Base-by-base conservation (phyloP, 1,139 yeast genomes). In the Saccharomyces hybrid region DNA sequence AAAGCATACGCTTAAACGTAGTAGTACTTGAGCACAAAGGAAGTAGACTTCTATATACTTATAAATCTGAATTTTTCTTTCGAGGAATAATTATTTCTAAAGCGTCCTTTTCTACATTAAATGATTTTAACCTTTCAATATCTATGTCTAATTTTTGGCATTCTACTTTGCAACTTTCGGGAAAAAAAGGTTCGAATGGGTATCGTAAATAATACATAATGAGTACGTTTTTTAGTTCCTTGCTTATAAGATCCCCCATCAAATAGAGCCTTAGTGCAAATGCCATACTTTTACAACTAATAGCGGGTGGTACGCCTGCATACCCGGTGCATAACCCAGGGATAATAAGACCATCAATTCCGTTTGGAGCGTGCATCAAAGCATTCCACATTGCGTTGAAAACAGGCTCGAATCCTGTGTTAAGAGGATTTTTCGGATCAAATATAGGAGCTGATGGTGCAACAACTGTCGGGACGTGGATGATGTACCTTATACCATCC, bases 321-420 rank as follows among this genome's bases (percentile, higher is more conserved):
- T 71, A 76, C 1, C 83, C 84, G 0, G 83, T 76, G 4, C 80
- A 81, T 16, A 80, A 57, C 0, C 82, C 83, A 0, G 83, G 76
- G 2, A 79, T 55, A 7, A 79, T 64, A n/a, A 79, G 52, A 0
- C 70, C 66, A 48, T 69, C 67, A 5, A 69, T 64, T 8, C 58
- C 63, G 2, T 44, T 29, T 6, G 69, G 67, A 2, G 56, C 44
- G 26, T 52, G 51, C 38, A 65, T 57, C 46, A 78, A 58, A 2
- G 75, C 60, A 51, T 71, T 72, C 83, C 83, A 80, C 23, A 72
- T 71, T 48, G 76, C 72, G 59, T 79, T 77, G 61, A 78, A 79
- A 0, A 77, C 73, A 41, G 69, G 67, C 50, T 53, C 65, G 55
- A 59, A 61, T 13, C 65, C 66, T 11, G 64, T 59, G 23, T 58